A percentile compares a stretch with the other conserved stretches of the same genome.
Conservation (phyloP, 2,329 filamentous ascomycete species). For the Botrytis sinoallii region DNA sequence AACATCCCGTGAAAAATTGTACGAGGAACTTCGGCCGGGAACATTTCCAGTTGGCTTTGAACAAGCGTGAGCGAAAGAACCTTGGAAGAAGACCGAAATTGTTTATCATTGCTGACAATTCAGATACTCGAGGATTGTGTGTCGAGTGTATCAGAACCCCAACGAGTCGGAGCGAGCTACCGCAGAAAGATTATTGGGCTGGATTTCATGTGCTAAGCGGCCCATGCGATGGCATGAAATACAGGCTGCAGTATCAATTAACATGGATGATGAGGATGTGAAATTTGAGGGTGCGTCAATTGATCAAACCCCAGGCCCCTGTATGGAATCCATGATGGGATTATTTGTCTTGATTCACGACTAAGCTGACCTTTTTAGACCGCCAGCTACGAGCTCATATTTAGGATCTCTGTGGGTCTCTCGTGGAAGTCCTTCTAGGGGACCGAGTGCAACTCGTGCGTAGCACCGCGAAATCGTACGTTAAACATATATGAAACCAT, state of each 20-base stretch:
- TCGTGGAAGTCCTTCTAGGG: slow-evolving; percentile 36
- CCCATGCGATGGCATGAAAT: slow-evolving; percentile 44
- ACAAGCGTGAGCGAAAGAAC: slow-evolving; percentile 23
- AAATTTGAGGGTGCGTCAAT: slow-evolving; percentile 31
- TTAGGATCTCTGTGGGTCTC: slow-evolving; percentile 40
- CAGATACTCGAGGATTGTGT: slow-evolving; percentile 19
- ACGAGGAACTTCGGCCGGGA: slow-evolving; percentile 20
- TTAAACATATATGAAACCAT: not conserved
- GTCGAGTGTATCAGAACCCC: slow-evolving; percentile 17
- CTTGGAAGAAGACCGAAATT: not conserved
- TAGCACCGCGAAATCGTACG: slow-evolving; percentile 39
- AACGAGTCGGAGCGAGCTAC: slow-evolving; percentile 15
- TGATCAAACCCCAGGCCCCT: not conserved
- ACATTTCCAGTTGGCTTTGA: slow-evolving; percentile 23
- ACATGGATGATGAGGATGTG: slow-evolving; percentile 33
- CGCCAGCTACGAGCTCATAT: slow-evolving; percentile 31
- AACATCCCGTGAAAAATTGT: slow-evolving; percentile 4
- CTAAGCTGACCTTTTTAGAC: not conserved
- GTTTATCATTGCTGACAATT: not conserved
- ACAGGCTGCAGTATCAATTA: slow-evolving; percentile 41
- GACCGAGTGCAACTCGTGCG: slow-evolving; percentile 41
- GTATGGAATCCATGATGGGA: not conserved
- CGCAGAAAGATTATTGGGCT: slow-evolving; percentile 37
- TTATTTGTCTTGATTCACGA: not conserved
- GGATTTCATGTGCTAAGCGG: slow-evolving; percentile 42